Evolutionary conservation across 768 basidiomycete species (phyloP).

Genomic region (Lanmaoa pseudosensibilis): DNA sequence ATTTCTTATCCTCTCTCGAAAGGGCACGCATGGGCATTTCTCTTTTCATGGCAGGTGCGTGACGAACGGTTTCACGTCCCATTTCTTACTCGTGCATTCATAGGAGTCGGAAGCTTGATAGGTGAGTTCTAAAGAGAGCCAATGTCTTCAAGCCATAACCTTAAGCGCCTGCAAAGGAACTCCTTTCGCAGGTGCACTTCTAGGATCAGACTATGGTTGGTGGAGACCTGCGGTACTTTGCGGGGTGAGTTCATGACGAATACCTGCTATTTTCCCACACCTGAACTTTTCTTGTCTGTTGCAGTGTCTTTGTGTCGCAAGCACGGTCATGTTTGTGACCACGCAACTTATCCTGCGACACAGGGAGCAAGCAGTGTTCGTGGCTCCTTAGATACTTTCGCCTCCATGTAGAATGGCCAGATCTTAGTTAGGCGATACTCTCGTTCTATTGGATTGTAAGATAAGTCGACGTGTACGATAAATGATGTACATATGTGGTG

Average conservation of each 20-base stretch:
- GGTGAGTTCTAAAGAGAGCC: constrained; percentile 5
- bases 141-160: constrained; percentile 14
- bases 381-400: not conserved
- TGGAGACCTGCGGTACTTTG: constrained; percentile 55
- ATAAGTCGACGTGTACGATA: not conserved
- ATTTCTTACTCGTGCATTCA: not conserved
- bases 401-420: not conserved
- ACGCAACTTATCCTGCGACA: constrained; percentile 7
- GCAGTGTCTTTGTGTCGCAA: constrained; percentile 19
- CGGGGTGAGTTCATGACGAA: constrained; percentile 33
- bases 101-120: constrained; percentile 29
- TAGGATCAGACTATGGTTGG: constrained; percentile 52
- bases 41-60: constrained; percentile 46
- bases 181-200: constrained; percentile 56
- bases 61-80: not conserved
- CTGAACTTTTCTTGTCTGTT: constrained; percentile 1
- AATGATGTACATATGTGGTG: not conserved
- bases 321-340: constrained; percentile 13
- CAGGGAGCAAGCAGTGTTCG: not conserved
- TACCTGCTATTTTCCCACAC: not conserved
- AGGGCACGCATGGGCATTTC: constrained; percentile 47
- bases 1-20: constrained; percentile 15
- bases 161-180: constrained; percentile 39
- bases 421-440: not conserved
- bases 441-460: not conserved